A percentile compares a stretch with the other conserved stretches of the same genome.
Conservation (phyloP, 495 filamentous ascomycete species). For the Lepidopterella palustris region DNA sequence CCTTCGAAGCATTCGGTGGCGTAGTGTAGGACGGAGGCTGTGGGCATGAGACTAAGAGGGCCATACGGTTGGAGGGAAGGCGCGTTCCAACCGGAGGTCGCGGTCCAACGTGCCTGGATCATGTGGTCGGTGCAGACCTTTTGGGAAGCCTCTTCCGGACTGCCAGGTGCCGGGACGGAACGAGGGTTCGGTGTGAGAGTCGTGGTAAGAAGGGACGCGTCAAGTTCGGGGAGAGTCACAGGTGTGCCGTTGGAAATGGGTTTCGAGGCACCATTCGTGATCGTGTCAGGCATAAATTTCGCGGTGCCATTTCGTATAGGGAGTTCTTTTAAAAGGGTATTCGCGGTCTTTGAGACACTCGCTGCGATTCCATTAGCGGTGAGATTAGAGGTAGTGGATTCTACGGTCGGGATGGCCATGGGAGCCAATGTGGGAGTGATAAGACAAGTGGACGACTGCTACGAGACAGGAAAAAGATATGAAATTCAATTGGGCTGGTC, state of each 20-base stretch:
- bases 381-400: constrained; percentile 23
- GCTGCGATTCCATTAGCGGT: constrained; percentile 35
- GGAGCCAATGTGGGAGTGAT: constrained; percentile 15
- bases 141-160: constrained; percentile 40
- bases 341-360: constrained; percentile 18
- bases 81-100: constrained; percentile 60
- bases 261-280: neutral
- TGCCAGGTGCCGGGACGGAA: constrained; percentile 54
- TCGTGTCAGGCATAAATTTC: neutral
- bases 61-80: constrained; percentile 76
- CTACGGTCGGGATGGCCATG: constrained; percentile 20
- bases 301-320: neutral
- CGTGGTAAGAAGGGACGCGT: constrained; percentile 67
- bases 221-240: constrained; percentile 41
- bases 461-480: neutral
- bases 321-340: constrained; percentile 4
- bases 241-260: neutral
- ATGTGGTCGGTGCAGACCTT: constrained; percentile 76
- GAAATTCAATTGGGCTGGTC: neutral
- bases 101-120: constrained; percentile 70
- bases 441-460: neutral
- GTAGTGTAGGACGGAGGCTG: constrained; percentile 81
- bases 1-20: constrained; percentile 92
- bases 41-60: constrained; percentile 74
- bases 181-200: constrained; percentile 60